These are phyloP conservation scores for Candida maris DNA, from an alignment of 805 yeast species.

Conservation along the genomic window DNA sequence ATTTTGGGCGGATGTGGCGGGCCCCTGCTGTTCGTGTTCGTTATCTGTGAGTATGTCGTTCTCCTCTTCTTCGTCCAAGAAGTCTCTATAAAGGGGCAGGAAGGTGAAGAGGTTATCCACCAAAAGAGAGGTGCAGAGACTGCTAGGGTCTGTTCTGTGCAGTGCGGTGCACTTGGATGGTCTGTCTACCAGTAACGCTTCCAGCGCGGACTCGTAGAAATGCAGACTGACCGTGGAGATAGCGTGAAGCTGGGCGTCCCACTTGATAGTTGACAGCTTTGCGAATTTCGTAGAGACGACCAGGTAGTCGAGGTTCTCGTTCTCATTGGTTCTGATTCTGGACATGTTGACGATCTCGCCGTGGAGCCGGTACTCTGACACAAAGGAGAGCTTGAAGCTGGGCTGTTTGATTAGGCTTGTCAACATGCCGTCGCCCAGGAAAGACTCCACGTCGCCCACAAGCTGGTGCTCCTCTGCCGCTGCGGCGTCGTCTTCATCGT, in stretches of 20 bases:
- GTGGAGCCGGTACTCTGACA: conserved; percentile 65
- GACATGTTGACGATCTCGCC: conserved; percentile 65
- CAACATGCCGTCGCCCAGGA: conserved; percentile 20
- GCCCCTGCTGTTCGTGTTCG: conserved; percentile 10
- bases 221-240: conserved; percentile 79
- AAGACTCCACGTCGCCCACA: conserved; percentile 17
- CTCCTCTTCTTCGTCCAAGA: conserved; percentile 40
- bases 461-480: conserved; percentile 8
- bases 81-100: conserved; percentile 54
- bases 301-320: conserved; percentile 50
- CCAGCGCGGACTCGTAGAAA: conserved; percentile 72
- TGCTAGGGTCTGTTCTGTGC: conserved; percentile 60
- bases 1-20: not conserved
- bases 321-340: conserved; percentile 46
- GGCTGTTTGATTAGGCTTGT: conserved; percentile 14
- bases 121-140: conserved; percentile 52
- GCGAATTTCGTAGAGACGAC: conserved; percentile 69
- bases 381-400: conserved; percentile 35
- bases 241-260: conserved; percentile 53
- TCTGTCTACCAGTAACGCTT: conserved; percentile 43
- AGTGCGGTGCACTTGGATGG: conserved; percentile 35
- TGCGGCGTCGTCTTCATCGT: conserved; percentile 16
- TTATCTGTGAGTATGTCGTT: conserved; percentile 26
- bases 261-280: conserved; percentile 69
- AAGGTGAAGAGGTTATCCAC: conserved; percentile 69